phyloP scores from a whole-genome alignment of 2,329 filamentous ascomycete species.

The Sclerotinia subarctica region DNA sequence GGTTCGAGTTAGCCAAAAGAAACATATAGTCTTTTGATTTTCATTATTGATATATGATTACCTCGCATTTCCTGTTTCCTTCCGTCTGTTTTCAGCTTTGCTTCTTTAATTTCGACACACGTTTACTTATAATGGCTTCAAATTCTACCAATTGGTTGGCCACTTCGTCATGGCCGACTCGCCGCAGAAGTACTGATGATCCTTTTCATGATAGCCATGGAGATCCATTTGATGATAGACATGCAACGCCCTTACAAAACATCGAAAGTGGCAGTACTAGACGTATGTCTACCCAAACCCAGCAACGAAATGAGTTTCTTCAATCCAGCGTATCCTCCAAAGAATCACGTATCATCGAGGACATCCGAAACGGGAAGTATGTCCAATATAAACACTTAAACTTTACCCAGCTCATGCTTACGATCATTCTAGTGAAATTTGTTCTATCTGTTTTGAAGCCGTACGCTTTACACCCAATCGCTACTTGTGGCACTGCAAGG shows the following conservation, averaged over 20 bases:
- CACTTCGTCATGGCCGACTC: neutral
- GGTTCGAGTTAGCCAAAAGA: neutral
- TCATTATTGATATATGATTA: neutral
- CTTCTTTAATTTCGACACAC: neutral
- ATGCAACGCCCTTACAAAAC: constrained; percentile 4
- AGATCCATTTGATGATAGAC: neutral
- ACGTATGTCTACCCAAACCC: constrained; percentile 15
- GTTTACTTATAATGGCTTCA: neutral
- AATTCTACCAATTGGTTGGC: neutral
- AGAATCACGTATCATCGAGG: constrained; percentile 19
- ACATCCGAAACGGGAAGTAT: constrained; percentile 23
- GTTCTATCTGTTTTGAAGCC: neutral
- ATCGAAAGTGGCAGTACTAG: neutral
- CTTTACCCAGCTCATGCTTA: neutral
- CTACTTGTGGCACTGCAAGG: constrained; percentile 26
- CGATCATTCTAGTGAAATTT: neutral
- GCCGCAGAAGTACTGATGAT: neutral
- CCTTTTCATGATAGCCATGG: constrained; percentile 5
- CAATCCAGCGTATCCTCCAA: constrained; percentile 15
- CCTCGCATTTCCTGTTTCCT: neutral
- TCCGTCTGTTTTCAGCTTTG: neutral
- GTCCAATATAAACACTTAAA: neutral
- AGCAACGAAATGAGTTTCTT: constrained; percentile 15
- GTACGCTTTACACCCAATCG: neutral
- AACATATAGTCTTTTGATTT: too few species aligned